These are phyloP conservation scores for Forsythia viridissima DNA, from an alignment of 257 asterid genomes.

Conservation along the genomic window DNA sequence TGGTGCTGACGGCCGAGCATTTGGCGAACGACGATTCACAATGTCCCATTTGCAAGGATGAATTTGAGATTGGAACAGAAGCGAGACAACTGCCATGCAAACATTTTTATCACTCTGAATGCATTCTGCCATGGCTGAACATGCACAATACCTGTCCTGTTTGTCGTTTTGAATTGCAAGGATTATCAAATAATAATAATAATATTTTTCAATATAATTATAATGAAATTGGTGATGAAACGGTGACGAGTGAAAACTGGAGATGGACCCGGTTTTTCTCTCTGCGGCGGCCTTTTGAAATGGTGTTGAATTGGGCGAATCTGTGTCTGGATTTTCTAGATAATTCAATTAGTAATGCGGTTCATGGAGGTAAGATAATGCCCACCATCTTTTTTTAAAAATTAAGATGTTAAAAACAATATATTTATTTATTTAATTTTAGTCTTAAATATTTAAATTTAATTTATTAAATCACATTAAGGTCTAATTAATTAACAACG, in stretches of 20 bases:
- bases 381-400: background rate
- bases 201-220: slow-evolving; percentile 19
- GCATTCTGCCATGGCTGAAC: slow-evolving; percentile 82
- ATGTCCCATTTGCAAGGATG: slow-evolving; percentile 91
- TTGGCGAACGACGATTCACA: slow-evolving; percentile 38
- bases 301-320: slow-evolving; percentile 49
- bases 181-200: slow-evolving; percentile 24
- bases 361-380: slow-evolving; percentile 41
- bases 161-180: slow-evolving; percentile 61
- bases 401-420: background rate
- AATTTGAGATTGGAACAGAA: slow-evolving; percentile 58
- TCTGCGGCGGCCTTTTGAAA: slow-evolving; percentile 64
- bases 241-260: slow-evolving; percentile 29
- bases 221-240: slow-evolving; percentile 31
- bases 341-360: slow-evolving; percentile 24
- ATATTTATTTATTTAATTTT: too few relatives aligned
- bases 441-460: background rate
- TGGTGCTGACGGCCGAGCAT: slow-evolving; percentile 39
- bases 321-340: slow-evolving; percentile 45
- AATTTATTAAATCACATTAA: background rate
- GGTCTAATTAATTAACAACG: background rate
- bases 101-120: slow-evolving; percentile 73
- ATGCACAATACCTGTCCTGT: slow-evolving; percentile 80
- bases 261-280: slow-evolving; percentile 56
- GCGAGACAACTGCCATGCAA: slow-evolving; percentile 80